Conservation (phyloP, 225 moss, liverwort and hornwort genomes). For the Sphagnum tenellum region DNA sequence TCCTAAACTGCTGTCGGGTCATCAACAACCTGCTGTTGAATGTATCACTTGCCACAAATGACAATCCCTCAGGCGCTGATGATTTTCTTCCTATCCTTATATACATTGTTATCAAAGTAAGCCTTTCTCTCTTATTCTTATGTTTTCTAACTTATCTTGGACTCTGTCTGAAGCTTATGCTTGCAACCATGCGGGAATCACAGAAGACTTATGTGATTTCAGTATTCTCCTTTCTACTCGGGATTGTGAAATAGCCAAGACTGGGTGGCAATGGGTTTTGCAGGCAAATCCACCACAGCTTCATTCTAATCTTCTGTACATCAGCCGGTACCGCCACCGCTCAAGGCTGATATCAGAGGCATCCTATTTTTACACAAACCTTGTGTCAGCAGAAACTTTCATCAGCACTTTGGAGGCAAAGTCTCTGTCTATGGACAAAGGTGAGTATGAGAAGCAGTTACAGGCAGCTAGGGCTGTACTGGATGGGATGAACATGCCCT, state of each 20-base stretch:
- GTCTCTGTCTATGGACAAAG: constrained; percentile 77
- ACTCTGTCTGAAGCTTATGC: too few species aligned
- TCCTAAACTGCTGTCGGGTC: constrained; percentile 93
- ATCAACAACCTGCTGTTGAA: constrained; percentile 95
- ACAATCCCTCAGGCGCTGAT: constrained; percentile 95
- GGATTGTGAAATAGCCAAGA: too few species aligned
- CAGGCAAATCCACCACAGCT: constrained; percentile 99
- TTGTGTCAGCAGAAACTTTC: constrained; percentile 89
- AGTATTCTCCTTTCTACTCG: too few species aligned
- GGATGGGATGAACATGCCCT: constrained; percentile 37
- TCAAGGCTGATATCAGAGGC: constrained; percentile 84
- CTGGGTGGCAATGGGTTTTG: constrained; percentile 1
- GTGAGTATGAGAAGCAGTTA: constrained; percentile 80
- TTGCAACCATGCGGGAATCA: too few species aligned
- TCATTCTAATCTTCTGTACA: constrained; percentile 93
- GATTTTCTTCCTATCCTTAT: constrained; percentile 97
- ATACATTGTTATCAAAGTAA: constrained; percentile 93
- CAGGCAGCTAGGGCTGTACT: constrained; percentile 56
- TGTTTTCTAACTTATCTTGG: too few species aligned
- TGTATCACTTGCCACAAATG: constrained; percentile 74
- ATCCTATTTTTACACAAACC: constrained; percentile 92
- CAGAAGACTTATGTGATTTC: too few species aligned
- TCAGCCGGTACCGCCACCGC: constrained; percentile 79
- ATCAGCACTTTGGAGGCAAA: constrained; percentile 59
- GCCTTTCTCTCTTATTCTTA: constrained; percentile 4